Evolutionary conservation across 805 yeast species (phyloP).

Genomic region (Yarrowia keelungensis): DNA sequence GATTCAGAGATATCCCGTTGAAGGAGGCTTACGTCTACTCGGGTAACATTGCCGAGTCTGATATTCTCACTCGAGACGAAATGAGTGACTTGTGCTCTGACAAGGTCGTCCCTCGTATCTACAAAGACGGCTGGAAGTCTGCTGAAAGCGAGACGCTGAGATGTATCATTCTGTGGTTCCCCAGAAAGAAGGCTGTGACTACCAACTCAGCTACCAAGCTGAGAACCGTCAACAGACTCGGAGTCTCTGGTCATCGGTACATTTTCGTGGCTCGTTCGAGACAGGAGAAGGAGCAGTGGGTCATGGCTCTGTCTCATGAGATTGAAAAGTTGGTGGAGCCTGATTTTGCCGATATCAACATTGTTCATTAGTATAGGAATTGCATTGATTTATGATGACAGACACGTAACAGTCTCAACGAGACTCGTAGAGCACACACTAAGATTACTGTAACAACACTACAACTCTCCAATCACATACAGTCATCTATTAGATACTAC

Average conservation of each 20-base stretch:
- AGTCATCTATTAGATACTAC: conserved; percentile 1
- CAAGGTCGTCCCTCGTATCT: conserved; percentile 68
- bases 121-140: conserved; percentile 84
- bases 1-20: conserved; percentile 66
- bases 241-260: conserved; percentile 70
- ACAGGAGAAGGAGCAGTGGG: conserved; percentile 87
- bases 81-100: conserved; percentile 51
- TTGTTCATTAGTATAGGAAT: conserved; percentile 7
- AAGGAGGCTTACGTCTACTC: conserved; percentile 76
- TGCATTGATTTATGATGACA: not conserved
- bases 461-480: not conserved
- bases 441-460: too few species aligned
- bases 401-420: too few species aligned
- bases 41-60: conserved; percentile 65
- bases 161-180: conserved; percentile 87
- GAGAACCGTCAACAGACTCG: conserved; percentile 59
- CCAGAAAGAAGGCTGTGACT: conserved; percentile 57
- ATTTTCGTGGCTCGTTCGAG: conserved; percentile 83
- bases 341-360: conserved; percentile 42
- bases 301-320: conserved; percentile 52
- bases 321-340: conserved; percentile 45
- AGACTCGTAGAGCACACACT: too few species aligned
- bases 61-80: conserved; percentile 58
- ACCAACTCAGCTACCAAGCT: conserved; percentile 11
- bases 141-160: conserved; percentile 76